phyloP scores from a whole-genome alignment of 441 rosid genomes.

The Erodium texanum region DNA sequence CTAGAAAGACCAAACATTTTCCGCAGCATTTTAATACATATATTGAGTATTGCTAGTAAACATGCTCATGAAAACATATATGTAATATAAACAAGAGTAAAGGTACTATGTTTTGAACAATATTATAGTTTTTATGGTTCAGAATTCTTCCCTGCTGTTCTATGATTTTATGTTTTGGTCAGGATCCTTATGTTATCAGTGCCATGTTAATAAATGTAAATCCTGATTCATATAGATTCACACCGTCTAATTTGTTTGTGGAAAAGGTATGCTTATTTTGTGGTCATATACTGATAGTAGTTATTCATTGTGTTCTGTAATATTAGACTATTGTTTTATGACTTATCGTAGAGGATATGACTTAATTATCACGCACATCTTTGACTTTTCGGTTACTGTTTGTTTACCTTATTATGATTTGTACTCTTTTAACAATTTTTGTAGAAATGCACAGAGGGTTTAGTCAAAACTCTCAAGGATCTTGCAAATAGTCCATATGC shows the following conservation, averaged over 20 bases:
- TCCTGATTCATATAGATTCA: neutral
- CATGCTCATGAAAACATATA: no score
- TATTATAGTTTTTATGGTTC: constrained; percentile 1
- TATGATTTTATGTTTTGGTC: no score
- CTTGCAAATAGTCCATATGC: constrained; percentile 84
- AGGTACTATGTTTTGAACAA: neutral
- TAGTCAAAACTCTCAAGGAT: constrained; percentile 81
- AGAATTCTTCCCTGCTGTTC: constrained; percentile 9
- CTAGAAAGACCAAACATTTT: no score
- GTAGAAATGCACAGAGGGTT: constrained; percentile 83
- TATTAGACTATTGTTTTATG: neutral
- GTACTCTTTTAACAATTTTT: no score
- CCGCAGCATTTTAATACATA: neutral
- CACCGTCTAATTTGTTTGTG: constrained; percentile 8
- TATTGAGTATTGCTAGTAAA: no score
- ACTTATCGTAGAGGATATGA: constrained; percentile 4
- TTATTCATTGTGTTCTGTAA: neutral
- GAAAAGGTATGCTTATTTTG: constrained; percentile 10
- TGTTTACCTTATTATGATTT: constrained; percentile 10
- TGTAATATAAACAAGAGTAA: neutral
- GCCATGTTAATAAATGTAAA: neutral
- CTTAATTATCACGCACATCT: constrained; percentile 3
- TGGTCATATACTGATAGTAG: neutral
- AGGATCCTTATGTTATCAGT: neutral
- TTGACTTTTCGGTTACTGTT: constrained; percentile 6